phyloP scores from a whole-genome alignment of 1,284 basidiomycete genomes.

The Ceratobasidium sp. region DNA sequence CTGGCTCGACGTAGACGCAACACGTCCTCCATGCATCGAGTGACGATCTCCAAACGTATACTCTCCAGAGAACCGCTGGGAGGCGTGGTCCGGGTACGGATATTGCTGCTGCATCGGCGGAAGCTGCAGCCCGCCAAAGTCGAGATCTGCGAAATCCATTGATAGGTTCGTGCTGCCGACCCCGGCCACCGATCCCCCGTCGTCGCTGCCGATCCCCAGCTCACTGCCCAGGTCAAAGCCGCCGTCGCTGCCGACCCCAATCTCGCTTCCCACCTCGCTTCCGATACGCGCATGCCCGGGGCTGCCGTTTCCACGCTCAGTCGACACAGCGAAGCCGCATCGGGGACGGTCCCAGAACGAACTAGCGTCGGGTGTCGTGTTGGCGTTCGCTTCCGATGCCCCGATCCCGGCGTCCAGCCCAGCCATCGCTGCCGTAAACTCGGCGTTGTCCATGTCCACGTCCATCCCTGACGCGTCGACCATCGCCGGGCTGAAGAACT shows the following conservation, averaged over 20 bases:
- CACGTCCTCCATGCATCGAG: constrained; percentile 15
- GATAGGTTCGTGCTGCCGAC: constrained; percentile 16
- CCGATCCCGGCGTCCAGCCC: constrained; percentile 36
- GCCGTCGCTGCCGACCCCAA: constrained; percentile 36
- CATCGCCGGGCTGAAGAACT: constrained; percentile 17
- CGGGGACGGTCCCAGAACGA: constrained; percentile 41
- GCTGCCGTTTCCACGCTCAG: constrained; percentile 40
- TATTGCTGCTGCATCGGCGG: constrained; percentile 26
- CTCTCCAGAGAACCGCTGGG: constrained; percentile 33
- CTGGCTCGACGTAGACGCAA: constrained; percentile 34
- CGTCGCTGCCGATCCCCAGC: constrained; percentile 38
- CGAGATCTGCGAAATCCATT: constrained; percentile 42
- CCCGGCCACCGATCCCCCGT: constrained; percentile 36
- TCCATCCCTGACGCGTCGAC: constrained; percentile 33
- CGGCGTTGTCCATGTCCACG: constrained; percentile 42
- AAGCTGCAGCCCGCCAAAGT: constrained; percentile 23
- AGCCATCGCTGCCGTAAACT: constrained; percentile 38
- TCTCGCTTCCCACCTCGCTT: constrained; percentile 43
- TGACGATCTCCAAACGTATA: constrained; percentile 13
- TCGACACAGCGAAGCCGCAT: constrained; percentile 36
- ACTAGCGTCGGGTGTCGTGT: neutral
- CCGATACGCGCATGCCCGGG: constrained; percentile 32
- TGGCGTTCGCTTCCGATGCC: constrained; percentile 4
- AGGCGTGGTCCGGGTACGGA: constrained; percentile 25
- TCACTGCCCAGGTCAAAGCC: constrained; percentile 33